phyloP scores from a whole-genome alignment of 2,329 filamentous ascomycete genomes.

The Onygenales sp. region DNA sequence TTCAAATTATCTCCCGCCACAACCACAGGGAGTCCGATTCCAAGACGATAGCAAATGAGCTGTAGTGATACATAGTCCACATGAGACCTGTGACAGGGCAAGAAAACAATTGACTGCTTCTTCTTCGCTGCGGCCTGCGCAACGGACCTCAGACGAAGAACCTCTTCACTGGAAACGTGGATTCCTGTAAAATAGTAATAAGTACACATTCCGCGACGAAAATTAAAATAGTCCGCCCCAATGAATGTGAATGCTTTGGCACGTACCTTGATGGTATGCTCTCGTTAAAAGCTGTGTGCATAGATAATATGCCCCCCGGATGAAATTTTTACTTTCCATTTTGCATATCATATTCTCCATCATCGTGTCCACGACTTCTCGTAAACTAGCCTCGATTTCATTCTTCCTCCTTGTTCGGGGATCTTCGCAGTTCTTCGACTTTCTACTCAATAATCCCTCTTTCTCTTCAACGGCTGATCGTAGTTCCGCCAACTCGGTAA shows the following conservation, averaged over 20 bases:
- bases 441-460: constrained; percentile 54
- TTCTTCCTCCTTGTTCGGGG: constrained; percentile 26
- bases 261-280: constrained; percentile 75
- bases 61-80: constrained; percentile 95
- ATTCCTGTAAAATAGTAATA: constrained; percentile 45
- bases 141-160: constrained; percentile 69
- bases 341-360: constrained; percentile 98
- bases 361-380: constrained; percentile 75
- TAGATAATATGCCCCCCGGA: constrained; percentile 84
- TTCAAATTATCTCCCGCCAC: constrained; percentile 96
- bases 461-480: constrained; percentile 67
- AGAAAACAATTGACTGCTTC: constrained; percentile 90
- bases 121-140: constrained; percentile 74
- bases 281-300: constrained; percentile 78
- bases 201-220: neutral
- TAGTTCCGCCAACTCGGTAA: constrained; percentile 65
- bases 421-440: constrained; percentile 16
- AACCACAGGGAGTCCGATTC: constrained; percentile 78
- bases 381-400: constrained; percentile 63
- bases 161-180: constrained; percentile 90
- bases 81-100: constrained; percentile 90
- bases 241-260: too few species aligned
- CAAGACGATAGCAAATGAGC: constrained; percentile 88
- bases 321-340: constrained; percentile 90
- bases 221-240: neutral